These are phyloP conservation scores for Solanum phureja DNA, from an alignment of 257 asterid genomes.

Conservation along the genomic window DNA sequence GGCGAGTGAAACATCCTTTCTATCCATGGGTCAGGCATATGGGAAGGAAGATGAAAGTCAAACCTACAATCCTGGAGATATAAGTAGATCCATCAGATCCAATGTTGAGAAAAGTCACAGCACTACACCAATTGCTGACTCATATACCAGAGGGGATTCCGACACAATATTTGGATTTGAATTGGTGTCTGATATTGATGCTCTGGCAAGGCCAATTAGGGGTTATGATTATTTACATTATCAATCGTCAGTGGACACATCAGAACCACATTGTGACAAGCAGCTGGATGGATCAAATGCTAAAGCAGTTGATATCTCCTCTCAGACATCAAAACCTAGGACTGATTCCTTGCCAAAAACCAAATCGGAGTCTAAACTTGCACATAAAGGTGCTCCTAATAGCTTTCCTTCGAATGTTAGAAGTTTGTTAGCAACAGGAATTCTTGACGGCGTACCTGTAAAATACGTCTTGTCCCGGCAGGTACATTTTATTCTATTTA, in stretches of 20 bases:
- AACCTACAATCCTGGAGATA: conserved; percentile 33
- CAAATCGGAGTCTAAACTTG: conserved; percentile 49
- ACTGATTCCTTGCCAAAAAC: conserved; percentile 31
- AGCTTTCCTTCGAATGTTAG: conserved; percentile 94
- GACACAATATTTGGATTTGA: conserved; percentile 46
- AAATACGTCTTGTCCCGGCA: conserved; percentile 59
- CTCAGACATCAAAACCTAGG: conserved; percentile 34
- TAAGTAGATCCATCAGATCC: conserved; percentile 8
- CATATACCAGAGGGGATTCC: conserved; percentile 41
- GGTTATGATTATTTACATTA: conserved; percentile 52
- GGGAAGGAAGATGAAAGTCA: conserved; percentile 49
- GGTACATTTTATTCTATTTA: conserved; percentile 30
- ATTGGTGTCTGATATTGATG: conserved; percentile 49
- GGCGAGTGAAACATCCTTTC: conserved; percentile 33
- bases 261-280: conserved; percentile 34
- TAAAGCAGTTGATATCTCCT: conserved; percentile 16
- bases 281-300: conserved; percentile 28
- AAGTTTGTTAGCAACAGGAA: conserved; percentile 89
- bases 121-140: conserved; percentile 22
- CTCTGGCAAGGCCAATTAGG: conserved; percentile 48
- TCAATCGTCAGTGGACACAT: conserved; percentile 46
- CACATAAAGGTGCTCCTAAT: conserved; percentile 83
- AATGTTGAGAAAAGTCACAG: conserved; percentile 37
- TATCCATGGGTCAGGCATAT: conserved; percentile 46
- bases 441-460: conserved; percentile 90